phyloP scores from a whole-genome alignment of 768 basidiomycete species.

The Termitomyces sp. region DNA sequence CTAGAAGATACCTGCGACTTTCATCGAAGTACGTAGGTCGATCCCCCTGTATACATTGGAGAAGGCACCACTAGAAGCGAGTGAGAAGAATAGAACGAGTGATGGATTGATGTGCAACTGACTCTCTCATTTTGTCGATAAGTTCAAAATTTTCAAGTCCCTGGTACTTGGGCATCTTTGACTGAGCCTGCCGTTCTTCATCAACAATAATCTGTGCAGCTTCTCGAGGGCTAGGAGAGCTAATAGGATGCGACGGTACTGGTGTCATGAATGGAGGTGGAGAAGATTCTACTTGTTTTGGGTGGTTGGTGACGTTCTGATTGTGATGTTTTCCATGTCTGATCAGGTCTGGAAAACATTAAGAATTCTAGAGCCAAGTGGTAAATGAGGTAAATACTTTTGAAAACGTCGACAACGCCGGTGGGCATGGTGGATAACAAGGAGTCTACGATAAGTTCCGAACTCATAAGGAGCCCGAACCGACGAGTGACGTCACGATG shows the following conservation, averaged over 20 bases:
- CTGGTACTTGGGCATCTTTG: conserved; percentile 79
- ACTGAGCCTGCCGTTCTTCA: conserved; percentile 68
- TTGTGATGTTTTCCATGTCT: conserved; percentile 73
- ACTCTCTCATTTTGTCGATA: conserved; percentile 92
- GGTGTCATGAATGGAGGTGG: conserved; percentile 25
- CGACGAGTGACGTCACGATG: conserved; percentile 12
- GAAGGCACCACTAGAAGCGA: conserved; percentile 73
- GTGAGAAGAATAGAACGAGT: conserved; percentile 12
- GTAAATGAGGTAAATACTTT: conserved; percentile 47
- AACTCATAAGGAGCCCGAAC: conserved; percentile 8
- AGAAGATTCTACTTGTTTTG: conserved; percentile 18
- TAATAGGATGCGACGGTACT: conserved; percentile 14
- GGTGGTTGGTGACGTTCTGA: conserved; percentile 24
- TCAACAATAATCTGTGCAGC: conserved; percentile 65
- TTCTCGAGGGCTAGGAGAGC: conserved; percentile 27
- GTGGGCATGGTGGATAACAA: conserved; percentile 42
- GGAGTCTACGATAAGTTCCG: conserved; percentile 5
- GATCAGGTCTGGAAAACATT: conserved; percentile 56
- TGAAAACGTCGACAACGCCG: conserved; percentile 79
- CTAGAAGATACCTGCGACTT: conserved; percentile 67
- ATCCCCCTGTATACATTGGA: conserved; percentile 97
- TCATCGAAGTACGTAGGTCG: conserved; percentile 66
- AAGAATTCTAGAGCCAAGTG: conserved; percentile 7
- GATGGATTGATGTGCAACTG: conserved; percentile 28
- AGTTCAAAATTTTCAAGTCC: conserved; percentile 79